These are phyloP conservation scores for Simplicillium aogashimaense DNA, from an alignment of 2,329 filamentous ascomycete species.

Conservation along the genomic window DNA sequence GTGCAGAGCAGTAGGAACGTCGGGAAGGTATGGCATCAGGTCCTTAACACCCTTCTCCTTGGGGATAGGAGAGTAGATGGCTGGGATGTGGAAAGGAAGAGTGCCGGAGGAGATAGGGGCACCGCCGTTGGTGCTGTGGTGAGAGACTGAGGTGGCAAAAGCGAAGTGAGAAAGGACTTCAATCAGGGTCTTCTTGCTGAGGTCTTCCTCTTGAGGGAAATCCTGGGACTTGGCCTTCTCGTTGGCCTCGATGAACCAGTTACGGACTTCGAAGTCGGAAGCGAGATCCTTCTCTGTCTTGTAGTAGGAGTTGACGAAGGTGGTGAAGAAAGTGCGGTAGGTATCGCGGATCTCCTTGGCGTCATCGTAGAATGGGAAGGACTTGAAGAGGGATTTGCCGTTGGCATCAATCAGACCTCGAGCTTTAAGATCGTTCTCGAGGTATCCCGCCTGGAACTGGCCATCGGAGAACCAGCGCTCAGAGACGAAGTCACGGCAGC, in stretches of 20 bases:
- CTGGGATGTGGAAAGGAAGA: conserved; percentile 30
- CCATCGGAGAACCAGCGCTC: conserved; percentile 19
- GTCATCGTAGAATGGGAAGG: conserved; percentile 35
- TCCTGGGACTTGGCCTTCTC: conserved; percentile 24
- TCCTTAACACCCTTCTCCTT: conserved; percentile 25
- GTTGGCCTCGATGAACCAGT: conserved; percentile 32
- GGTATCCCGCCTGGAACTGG: conserved; percentile 26
- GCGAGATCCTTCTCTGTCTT: conserved; percentile 16
- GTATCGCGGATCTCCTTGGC: conserved; percentile 22
- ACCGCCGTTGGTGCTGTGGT: conserved; percentile 32
- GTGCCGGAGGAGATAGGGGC: conserved; percentile 24
- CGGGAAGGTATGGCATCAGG: conserved; percentile 24
- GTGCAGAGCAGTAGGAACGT: conserved; percentile 17
- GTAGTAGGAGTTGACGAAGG: conserved; percentile 36
- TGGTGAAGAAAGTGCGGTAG: conserved; percentile 25
- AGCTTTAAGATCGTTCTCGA: conserved; percentile 22
- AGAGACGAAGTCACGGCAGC: conserved; percentile 16
- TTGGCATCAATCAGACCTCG: conserved; percentile 28
- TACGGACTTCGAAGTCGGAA: conserved; percentile 29
- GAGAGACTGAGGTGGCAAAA: conserved; percentile 18
- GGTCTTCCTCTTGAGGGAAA: conserved; percentile 22
- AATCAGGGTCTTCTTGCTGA: conserved; percentile 19
- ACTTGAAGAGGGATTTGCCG: conserved; percentile 23
- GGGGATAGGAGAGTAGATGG: conserved; percentile 28
- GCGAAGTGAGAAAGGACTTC: conserved; percentile 27